phyloP scores from a whole-genome alignment of 345 rosid species.

The Gossypium mustelinum region DNA sequence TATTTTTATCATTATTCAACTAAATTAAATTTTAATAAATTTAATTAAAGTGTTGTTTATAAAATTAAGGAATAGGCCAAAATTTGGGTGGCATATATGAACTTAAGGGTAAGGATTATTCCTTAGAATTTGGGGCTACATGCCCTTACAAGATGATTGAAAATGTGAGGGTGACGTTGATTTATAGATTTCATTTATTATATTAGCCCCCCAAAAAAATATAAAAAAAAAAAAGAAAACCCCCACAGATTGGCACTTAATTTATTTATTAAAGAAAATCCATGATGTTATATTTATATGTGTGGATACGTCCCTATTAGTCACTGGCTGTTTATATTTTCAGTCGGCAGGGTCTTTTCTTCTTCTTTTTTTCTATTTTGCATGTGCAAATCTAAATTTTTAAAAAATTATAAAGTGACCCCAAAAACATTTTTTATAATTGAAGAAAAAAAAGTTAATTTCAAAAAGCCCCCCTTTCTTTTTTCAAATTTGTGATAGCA shows the following conservation, averaged over 20 bases:
- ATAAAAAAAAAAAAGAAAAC: neutral
- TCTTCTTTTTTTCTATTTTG: neutral
- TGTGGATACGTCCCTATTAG: neutral
- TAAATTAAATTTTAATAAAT: too few relatives aligned
- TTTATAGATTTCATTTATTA: neutral
- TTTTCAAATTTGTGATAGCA: neutral
- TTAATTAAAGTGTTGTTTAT: too few relatives aligned
- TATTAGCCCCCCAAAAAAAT: neutral
- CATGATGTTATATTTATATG: neutral
- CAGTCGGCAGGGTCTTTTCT: conserved; percentile 4
- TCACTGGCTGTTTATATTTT: neutral
- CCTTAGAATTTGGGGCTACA: neutral
- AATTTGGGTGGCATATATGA: neutral
- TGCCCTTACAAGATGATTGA: neutral
- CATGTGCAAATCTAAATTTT: neutral
- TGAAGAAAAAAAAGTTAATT: neutral
- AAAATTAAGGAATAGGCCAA: too few relatives aligned
- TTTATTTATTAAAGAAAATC: neutral
- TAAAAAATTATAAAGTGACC: neutral
- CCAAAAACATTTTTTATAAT: neutral
- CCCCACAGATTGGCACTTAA: neutral
- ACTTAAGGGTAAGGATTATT: neutral
- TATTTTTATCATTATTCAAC: too few relatives aligned
- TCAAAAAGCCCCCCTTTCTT: neutral
- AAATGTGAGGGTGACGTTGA: neutral